These are phyloP conservation scores for Colletotrichum tropicale DNA, from an alignment of 2,329 filamentous ascomycete species.

Conservation along the genomic window DNA sequence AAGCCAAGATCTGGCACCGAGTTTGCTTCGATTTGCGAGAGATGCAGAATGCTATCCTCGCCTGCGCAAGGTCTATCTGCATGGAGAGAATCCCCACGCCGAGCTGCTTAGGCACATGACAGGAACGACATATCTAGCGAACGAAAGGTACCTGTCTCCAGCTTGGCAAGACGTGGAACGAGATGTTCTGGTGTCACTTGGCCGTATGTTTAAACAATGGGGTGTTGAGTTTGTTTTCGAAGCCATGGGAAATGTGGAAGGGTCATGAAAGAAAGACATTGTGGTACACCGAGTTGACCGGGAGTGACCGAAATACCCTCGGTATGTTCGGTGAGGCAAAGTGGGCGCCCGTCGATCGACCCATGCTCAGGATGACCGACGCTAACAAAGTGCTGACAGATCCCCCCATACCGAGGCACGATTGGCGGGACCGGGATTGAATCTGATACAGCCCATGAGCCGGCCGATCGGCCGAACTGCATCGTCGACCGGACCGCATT, in stretches of 20 bases:
- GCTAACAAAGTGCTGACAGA: neutral
- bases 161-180: neutral
- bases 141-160: neutral
- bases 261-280: neutral
- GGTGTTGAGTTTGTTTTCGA: neutral
- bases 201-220: neutral
- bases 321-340: neutral
- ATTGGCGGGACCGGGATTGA: neutral
- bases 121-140: neutral
- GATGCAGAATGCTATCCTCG: neutral
- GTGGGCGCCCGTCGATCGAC: neutral
- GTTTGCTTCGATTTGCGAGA: neutral
- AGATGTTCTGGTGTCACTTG: neutral
- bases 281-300: neutral
- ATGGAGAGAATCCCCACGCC: neutral
- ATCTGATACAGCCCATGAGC: neutral
- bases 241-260: neutral
- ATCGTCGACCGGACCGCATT: neutral
- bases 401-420: neutral
- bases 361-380: neutral
- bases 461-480: neutral
- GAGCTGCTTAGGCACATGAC: neutral
- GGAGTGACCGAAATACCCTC: neutral
- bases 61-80: neutral
- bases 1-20: neutral